Evolutionary conservation across 2,329 filamentous ascomycete genomes (phyloP).

Genomic region (Catunica adiposa): DNA sequence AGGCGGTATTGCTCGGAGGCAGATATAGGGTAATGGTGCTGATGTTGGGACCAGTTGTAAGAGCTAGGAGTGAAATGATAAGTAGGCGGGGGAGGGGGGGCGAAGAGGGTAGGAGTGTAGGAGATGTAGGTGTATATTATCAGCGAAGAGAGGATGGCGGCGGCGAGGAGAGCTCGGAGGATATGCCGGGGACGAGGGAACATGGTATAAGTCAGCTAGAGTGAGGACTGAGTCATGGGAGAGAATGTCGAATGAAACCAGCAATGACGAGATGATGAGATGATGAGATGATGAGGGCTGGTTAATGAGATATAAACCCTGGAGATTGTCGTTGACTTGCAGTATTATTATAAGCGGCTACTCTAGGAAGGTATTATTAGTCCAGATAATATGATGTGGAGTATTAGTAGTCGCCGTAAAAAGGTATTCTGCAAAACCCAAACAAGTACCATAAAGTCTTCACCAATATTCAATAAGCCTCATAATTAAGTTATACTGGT

Average conservation of each 20-base stretch:
- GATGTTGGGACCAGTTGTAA: constrained; percentile 17
- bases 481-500: too few species aligned
- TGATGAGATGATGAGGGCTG: background rate
- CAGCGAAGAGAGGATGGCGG: constrained; percentile 42
- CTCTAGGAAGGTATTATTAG: too few species aligned
- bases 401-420: too few species aligned
- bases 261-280: background rate
- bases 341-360: too few species aligned
- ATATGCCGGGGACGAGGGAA: constrained; percentile 12
- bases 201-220: background rate
- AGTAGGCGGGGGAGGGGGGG: background rate
- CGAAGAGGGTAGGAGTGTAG: constrained; percentile 5
- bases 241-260: background rate
- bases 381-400: too few species aligned
- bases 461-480: too few species aligned
- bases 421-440: too few species aligned
- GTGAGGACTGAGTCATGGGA: background rate
- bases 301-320: background rate
- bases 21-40: constrained; percentile 14
- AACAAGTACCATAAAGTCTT: too few species aligned
- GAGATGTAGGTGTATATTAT: constrained; percentile 49
- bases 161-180: constrained; percentile 26
- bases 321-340: background rate
- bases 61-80: constrained; percentile 13
- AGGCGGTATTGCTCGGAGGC: background rate